Conservation (phyloP, 2,329 filamentous ascomycete genomes). For the Tolypocladium pustulatum region DNA sequence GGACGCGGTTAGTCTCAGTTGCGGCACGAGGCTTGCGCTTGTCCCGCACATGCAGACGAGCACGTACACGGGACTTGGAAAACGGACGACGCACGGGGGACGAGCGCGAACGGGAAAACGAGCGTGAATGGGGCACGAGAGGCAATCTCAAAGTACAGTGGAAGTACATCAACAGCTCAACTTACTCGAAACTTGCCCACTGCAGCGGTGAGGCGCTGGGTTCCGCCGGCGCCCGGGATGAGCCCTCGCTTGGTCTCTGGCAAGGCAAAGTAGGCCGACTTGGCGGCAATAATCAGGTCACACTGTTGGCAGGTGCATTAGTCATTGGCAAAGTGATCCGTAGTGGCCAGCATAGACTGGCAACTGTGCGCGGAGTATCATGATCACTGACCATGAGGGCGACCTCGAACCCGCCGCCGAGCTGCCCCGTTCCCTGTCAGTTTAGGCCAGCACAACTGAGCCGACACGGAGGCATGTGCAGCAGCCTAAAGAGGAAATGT, state of each 20-base stretch:
- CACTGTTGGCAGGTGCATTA: constrained; percentile 16
- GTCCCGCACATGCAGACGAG: constrained; percentile 1
- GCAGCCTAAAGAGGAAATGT: constrained; percentile 12
- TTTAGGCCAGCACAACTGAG: not conserved
- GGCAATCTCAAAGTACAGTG: not conserved
- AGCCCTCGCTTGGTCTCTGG: constrained; percentile 29
- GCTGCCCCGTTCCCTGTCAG: constrained; percentile 15
- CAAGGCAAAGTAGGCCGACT: constrained; percentile 24
- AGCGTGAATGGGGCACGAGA: not conserved
- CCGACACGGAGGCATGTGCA: not conserved
- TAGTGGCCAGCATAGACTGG: not conserved
- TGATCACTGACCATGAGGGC: constrained; percentile 29
- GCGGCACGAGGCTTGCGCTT: not conserved
- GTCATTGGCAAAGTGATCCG: not conserved
- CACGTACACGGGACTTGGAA: not conserved
- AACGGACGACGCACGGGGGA: not conserved
- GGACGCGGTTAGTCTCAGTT: not conserved
- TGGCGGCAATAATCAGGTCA: constrained; percentile 26
- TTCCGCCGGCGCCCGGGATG: constrained; percentile 29
- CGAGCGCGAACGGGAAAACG: not conserved
- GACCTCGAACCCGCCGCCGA: constrained; percentile 40
- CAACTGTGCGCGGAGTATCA: not conserved
- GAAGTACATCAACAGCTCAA: not conserved
- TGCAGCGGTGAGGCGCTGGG: constrained; percentile 27
- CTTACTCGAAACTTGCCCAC: constrained; percentile 29